Percentiles rank a stretch among this genome's conserved stretches.
phyloP scores from a whole-genome alignment of 2,329 filamentous ascomycete genomes.

The Pestalotiopsis fici region DNA sequence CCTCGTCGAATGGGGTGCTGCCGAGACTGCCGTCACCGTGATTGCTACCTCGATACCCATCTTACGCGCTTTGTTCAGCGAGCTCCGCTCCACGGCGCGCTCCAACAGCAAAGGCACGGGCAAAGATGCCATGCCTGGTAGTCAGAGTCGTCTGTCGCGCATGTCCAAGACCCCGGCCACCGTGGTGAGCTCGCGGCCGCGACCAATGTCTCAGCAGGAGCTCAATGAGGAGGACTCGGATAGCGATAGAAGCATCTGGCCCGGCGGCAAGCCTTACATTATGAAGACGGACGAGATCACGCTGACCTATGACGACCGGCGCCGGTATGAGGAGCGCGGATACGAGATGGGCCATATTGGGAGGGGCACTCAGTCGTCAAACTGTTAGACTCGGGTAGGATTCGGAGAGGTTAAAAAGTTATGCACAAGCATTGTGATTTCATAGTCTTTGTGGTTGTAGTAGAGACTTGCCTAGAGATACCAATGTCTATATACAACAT shows the following conservation, averaged over 20 bases:
- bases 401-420: not conserved
- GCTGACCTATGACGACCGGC: not conserved
- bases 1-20: conserved; percentile 28
- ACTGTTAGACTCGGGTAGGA: not conserved
- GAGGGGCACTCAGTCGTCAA: not conserved
- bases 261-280: not conserved
- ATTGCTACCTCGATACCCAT: conserved; percentile 32
- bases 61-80: conserved; percentile 28
- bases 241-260: not conserved
- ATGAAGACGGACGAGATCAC: conserved; percentile 1
- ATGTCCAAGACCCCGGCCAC: not conserved
- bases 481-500: not conserved
- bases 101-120: not conserved
- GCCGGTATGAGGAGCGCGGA: not conserved
- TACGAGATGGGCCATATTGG: not conserved
- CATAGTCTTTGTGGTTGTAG: not conserved
- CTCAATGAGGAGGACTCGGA: not conserved
- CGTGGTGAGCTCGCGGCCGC: not conserved
- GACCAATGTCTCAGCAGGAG: not conserved
- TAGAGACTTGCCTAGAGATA: not conserved
- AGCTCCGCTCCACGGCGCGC: conserved; percentile 6
- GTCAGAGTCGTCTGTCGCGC: not conserved
- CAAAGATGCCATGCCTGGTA: not conserved
- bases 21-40: conserved; percentile 27
- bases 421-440: not conserved